Evolutionary conservation across 192 early-diverging fungal species (phyloP).

Genomic region (Backusella psychrophila): DNA sequence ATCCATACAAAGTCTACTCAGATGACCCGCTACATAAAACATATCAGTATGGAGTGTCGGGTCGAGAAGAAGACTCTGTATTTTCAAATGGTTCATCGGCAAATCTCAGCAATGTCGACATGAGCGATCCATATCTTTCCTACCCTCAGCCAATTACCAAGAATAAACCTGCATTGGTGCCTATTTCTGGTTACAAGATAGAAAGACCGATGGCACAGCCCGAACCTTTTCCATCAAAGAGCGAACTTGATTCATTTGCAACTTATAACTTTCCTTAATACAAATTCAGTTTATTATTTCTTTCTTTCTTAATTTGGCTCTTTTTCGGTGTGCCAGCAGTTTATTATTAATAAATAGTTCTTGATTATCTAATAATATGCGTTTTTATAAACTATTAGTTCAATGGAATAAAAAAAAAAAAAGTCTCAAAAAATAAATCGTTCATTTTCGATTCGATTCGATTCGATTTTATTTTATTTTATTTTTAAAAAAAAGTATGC

Average conservation of each 20-base stretch:
- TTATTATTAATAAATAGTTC: background rate
- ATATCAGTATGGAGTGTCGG: background rate
- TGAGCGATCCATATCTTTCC: background rate
- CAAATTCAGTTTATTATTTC: background rate
- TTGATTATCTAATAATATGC: background rate
- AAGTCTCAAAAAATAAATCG: background rate
- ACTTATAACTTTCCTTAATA: background rate
- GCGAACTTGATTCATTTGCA: background rate
- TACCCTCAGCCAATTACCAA: background rate
- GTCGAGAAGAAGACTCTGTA: background rate
- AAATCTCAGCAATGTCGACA: background rate
- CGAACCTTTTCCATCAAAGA: background rate
- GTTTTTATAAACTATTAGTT: background rate
- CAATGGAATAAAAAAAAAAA: too few species aligned
- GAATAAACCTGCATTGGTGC: background rate
- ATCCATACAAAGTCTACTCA: background rate
- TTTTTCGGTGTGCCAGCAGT: background rate
- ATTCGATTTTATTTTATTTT: too few species aligned
- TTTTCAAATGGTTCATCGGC: background rate
- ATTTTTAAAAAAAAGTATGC: background rate
- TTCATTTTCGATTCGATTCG: background rate
- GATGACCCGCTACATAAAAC: background rate
- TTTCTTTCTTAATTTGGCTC: background rate
- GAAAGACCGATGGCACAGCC: background rate
- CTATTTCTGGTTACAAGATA: background rate